Conservation (phyloP, 2,329 filamentous ascomycete species). For the Trichoderma semiorbis region DNA sequence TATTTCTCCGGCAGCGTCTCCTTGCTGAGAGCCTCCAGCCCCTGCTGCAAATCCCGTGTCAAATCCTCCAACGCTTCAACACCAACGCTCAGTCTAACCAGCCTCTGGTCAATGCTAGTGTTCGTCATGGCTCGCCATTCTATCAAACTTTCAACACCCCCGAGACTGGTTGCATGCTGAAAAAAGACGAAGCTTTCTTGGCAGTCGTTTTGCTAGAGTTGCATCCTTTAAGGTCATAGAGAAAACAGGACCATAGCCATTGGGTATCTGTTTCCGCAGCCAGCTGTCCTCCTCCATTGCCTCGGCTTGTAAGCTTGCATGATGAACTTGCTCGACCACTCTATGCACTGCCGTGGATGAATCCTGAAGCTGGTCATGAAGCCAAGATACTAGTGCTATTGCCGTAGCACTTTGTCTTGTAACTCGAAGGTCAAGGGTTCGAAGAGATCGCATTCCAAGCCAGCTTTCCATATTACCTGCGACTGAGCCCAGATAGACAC, state of each 20-base stretch:
- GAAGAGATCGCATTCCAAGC: not conserved
- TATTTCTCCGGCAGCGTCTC: slow-evolving; percentile 60
- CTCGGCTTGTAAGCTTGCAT: not conserved
- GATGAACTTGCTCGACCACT: not conserved
- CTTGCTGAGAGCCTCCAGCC: slow-evolving; percentile 74
- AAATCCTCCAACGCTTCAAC: not conserved
- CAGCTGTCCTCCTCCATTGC: not conserved
- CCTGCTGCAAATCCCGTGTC: slow-evolving; percentile 54
- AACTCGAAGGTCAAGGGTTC: not conserved
- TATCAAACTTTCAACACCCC: not conserved
- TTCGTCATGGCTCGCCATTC: slow-evolving; percentile 87
- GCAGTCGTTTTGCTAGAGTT: not conserved
- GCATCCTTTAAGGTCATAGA: not conserved
- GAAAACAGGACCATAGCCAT: not conserved
- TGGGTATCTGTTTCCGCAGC: not conserved
- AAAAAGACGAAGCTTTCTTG: not conserved
- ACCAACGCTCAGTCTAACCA: slow-evolving; percentile 54
- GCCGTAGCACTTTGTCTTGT: not conserved
- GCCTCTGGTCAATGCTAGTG: slow-evolving; percentile 61
- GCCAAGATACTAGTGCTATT: not conserved
- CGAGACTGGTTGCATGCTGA: not conserved
- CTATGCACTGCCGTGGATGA: not conserved
- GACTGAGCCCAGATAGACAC: not conserved
- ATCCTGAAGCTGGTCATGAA: not conserved
- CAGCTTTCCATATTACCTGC: not conserved